Evolutionary conservation across 192 early-diverging fungal genomes (phyloP), one percentile per base, ranked within the genome.

Genomic region (Cladochytrium replicatum): DNA sequence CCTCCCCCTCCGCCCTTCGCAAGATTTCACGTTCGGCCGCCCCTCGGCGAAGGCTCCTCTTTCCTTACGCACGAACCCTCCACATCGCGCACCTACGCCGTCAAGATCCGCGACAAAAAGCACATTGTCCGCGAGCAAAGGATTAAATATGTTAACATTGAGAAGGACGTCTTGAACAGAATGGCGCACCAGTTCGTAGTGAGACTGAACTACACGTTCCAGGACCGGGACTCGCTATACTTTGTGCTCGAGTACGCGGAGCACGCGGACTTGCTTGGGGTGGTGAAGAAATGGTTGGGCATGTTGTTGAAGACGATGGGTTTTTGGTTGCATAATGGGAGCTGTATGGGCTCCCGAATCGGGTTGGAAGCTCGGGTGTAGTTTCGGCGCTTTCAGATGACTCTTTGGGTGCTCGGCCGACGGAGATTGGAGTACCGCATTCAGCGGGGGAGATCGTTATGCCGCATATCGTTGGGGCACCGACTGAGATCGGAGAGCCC

Each of bases 181-280:
- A 67, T 93, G 48, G 22, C 26, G 28, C 93, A 99, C 61, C 90
- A 87, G 43, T 86, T 87, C 51, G 81, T 97, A 51, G 86, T 98
- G 27, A 82, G 82, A 38, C 71, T 99, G 6, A 91, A 88, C 61
- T 97, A 90, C 58, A 95, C 96, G 2, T 97, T 96, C 55, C 91
- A 96, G 66, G 92, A 97, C 69, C 59, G 71, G 30, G 66, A 81
- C 34, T 89, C 84, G 49, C 72, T 97, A 53, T 96, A 97, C 48
- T 99, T 92, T 74, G 84, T 93, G 13, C 66, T 99, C 8, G 91
- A 97, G 62, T 53, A 86, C 46, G 91, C 88, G 7, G 67, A 72
- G 31, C 89, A 94, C 51, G 96, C 93, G 32, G 96, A 99, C 58
- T 63, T 99, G 37, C 64, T 96, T 45, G 76, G 83, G 26, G 84